Evolutionary conservation across 208 protist species (phyloP), one percentile per base, ranked within the genome.

Genomic region (Leishmania martiniquensis): DNA sequence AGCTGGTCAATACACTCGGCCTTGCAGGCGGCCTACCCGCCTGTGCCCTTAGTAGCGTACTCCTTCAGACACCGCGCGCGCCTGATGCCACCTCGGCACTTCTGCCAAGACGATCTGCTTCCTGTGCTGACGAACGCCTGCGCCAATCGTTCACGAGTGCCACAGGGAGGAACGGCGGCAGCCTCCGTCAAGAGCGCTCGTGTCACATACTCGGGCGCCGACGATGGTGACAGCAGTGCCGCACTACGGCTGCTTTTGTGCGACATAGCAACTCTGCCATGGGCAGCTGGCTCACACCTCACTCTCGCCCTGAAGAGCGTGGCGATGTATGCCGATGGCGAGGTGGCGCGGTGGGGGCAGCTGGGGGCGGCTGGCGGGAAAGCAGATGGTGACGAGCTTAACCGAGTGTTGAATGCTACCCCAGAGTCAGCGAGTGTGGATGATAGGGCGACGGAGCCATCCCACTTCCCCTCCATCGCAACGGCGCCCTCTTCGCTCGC

Each of bases 1-100:
- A 74, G 70, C 51, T 74, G 51, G 70, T 74, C 70, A 10, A 57
- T 74, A 13, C 70, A 74, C 20, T 45, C 70, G 29, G 52, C 52
- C 44, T 25, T 74, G 37, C 70, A 74, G 52, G 51, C 51, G 70
- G 51, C 51, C 12, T 54, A 57, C 70, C 70, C 70, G 10, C 70
- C 70, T 45, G 15, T 62, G 12, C 70, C 70, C n/a, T 32, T 74
- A 34, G 52, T 74, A 7, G 29, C 70, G 2, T 25, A 2, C 37
- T 57, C 62, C 51, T 39, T 52, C 44, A n/a, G 12, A 20, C 25
- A 51, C 44, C 12, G 66, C 66, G 2, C 37, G 3, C 44, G 42
- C 1, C 44, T 51, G 66, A 20, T 0, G 66, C 25, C 66, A 9
- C 66, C 44, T 13, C 66, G 44, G 6, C 0, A 37, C 44, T 37